Base-by-base conservation (phyloP, 2,329 filamentous ascomycete species). In the Phaeosphaeriaceae sp. region DNA sequence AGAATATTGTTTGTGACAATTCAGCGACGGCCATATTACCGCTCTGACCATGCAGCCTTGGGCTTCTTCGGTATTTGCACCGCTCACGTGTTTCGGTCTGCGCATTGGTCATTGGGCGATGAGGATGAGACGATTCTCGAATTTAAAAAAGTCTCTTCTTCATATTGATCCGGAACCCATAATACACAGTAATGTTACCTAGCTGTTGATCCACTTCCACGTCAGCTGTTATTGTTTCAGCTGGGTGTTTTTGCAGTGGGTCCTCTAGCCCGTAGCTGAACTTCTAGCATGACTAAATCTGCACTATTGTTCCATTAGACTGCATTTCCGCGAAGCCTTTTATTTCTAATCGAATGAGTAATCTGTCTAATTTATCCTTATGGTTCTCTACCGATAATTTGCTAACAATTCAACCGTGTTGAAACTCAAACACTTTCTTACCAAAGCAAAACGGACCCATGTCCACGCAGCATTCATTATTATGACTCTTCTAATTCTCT, bases 1-100 rank as follows among this genome's bases (percentile, higher is more conserved):
- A 37, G 52, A 40, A 49, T 34, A 43, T 41, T 34, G 30, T 26
- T 23, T 47, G 46, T 42, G 42, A 56, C 64, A 50, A 63, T 61
- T 64, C 55, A 60, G 61, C 50, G 60, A 52, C 54, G 53, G 62
- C 60, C 66, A 67, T 62, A 67, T 68, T 50, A 50, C 41, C 23
- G 35, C 39, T 23, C 42, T 23, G 44, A 35, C 37, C 35, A 50
- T 23, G 48, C 46, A 43, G 46, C 36, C 40, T 36, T 33, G 28
- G 21, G 20, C 18, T 16, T 30, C 29, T 41, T 29, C 41, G 48
- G n/a, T 18, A 16, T 18, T 23, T 9, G 30, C 26, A 52, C 47
- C 46, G 38, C 46, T 50, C 42, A 34, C 21, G 38, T 30, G 44
- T 48, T 44, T 48, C 17, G 41, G 37, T 38, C 42, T 48, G 44